Conservation (phyloP, 176 grass and related monocot species). For the Raddia distichophylla region DNA sequence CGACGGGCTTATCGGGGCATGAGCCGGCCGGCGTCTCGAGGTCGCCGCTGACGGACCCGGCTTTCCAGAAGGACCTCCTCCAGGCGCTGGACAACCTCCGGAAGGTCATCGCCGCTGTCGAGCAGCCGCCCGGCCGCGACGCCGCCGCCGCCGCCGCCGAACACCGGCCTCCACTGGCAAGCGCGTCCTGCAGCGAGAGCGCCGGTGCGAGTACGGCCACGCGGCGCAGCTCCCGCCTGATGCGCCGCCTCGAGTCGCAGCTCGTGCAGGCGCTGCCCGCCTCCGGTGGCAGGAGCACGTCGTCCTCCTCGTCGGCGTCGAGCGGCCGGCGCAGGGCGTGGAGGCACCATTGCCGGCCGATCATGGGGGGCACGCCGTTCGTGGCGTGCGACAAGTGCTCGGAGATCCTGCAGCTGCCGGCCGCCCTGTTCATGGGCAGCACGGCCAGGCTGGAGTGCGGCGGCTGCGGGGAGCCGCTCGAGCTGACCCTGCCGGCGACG, state of each 20-base stretch:
- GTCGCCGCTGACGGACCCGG: constrained; percentile 46
- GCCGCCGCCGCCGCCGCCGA: not conserved
- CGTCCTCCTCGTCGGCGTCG: constrained; percentile 14
- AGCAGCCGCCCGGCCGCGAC: constrained; percentile 33
- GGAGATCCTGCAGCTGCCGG: constrained; percentile 64
- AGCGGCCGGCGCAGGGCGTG: constrained; percentile 28
- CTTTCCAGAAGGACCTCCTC: constrained; percentile 50
- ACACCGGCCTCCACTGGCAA: not conserved
- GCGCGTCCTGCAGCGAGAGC: constrained; percentile 30
- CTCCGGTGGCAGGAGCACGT: not conserved
- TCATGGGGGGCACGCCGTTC: constrained; percentile 76
- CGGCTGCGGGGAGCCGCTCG: constrained; percentile 55
- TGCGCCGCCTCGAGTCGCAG: constrained; percentile 60
- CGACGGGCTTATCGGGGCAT: not conserved
- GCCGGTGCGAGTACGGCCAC: constrained; percentile 24
- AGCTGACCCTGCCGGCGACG: constrained; percentile 60
- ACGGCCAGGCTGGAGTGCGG: constrained; percentile 64
- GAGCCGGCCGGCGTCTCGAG: not conserved
- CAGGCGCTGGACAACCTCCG: constrained; percentile 60
- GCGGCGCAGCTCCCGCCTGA: constrained; percentile 46
- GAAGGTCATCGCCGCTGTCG: constrained; percentile 52
- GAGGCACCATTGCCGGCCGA: constrained; percentile 58
- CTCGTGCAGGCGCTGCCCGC: constrained; percentile 46
- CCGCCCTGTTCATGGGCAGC: constrained; percentile 22
- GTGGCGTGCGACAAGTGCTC: constrained; percentile 63